Conservation (phyloP, 805 yeast species). For the Nakazawaea wyomingensis region DNA sequence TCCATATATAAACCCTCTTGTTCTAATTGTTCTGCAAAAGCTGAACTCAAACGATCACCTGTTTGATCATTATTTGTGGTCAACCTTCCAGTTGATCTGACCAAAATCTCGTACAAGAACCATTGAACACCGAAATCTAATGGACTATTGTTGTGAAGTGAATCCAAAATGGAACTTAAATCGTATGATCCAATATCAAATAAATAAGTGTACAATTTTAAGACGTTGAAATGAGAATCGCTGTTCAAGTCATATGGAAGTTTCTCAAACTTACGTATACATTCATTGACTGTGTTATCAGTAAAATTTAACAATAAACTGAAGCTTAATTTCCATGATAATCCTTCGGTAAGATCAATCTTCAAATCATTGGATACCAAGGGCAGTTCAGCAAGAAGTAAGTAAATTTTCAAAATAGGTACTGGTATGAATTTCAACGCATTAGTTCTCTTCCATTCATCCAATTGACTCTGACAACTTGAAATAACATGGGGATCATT, state of each 20-base stretch:
- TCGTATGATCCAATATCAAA: slow-evolving; percentile 13
- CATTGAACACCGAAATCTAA: slow-evolving; percentile 12
- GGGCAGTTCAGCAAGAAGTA: slow-evolving; percentile 53
- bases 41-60: slow-evolving; percentile 19
- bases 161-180: slow-evolving; percentile 2
- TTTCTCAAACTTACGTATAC: slow-evolving; percentile 13
- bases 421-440: slow-evolving; percentile 43
- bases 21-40: slow-evolving; percentile 48
- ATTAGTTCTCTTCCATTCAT: slow-evolving; percentile 53
- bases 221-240: slow-evolving; percentile 19
- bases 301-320: slow-evolving; percentile 49
- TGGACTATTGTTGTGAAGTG: neutral
- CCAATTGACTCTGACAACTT: slow-evolving; percentile 58
- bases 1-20: slow-evolving; percentile 46
- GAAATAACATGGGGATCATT: slow-evolving; percentile 52
- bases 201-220: slow-evolving; percentile 25
- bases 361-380: slow-evolving; percentile 24
- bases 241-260: slow-evolving; percentile 14
- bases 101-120: slow-evolving; percentile 15
- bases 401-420: slow-evolving; percentile 53
- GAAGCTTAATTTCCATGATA: slow-evolving; percentile 65
- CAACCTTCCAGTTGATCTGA: slow-evolving; percentile 15
- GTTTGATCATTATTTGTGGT: slow-evolving; percentile 8
- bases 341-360: slow-evolving; percentile 33
- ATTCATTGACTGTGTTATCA: slow-evolving; percentile 15